phyloP scores from a whole-genome alignment of 2,329 filamentous ascomycete species.

The Clarireedia sp. region DNA sequence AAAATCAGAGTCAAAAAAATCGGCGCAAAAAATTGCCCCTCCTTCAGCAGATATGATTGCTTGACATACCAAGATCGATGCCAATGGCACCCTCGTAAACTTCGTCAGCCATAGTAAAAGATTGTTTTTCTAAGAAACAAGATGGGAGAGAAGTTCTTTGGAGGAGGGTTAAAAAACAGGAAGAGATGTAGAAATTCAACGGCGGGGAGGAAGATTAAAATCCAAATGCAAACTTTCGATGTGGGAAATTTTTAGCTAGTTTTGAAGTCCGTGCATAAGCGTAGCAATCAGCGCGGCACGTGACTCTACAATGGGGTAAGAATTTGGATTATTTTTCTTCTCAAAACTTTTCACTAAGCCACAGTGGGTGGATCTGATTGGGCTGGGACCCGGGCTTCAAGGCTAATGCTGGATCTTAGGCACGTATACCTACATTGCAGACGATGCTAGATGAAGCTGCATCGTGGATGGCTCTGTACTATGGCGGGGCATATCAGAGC shows the following conservation, averaged over 20 bases:
- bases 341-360: neutral
- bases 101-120: slow-evolving; percentile 81
- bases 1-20: neutral
- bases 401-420: neutral
- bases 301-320: neutral
- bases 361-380: neutral
- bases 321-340: neutral
- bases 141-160: slow-evolving; percentile 11
- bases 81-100: slow-evolving; percentile 99
- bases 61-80: slow-evolving; percentile 88
- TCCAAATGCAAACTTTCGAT: neutral
- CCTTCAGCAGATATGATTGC: neutral
- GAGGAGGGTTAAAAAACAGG: slow-evolving; percentile 6
- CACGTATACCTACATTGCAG: too few species aligned
- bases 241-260: neutral
- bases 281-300: neutral
- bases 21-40: slow-evolving; percentile 5
- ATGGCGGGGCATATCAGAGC: too few species aligned
- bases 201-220: slow-evolving; percentile 11
- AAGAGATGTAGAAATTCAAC: slow-evolving; percentile 4
- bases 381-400: neutral
- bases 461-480: too few species aligned
- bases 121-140: slow-evolving; percentile 14
- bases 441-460: too few species aligned
- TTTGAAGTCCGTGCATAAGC: neutral